Conservation (phyloP, 2,329 filamentous ascomycete genomes). For the Colletotrichum sp. region DNA sequence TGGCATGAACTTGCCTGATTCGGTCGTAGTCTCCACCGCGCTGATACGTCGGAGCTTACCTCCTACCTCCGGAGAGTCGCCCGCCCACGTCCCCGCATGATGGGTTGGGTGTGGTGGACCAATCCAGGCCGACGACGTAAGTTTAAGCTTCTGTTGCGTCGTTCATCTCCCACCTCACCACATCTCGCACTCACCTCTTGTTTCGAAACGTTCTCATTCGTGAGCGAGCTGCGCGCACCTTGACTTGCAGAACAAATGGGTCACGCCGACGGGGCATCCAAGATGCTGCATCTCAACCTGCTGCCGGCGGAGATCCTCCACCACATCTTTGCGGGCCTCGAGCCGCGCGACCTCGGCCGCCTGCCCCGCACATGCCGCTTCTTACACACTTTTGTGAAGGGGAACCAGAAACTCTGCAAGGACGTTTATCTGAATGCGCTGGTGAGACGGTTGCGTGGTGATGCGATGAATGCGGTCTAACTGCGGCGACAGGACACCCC, state of each 20-base stretch:
- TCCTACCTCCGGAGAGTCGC: neutral
- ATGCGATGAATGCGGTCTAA: neutral
- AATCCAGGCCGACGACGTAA: constrained; percentile 5
- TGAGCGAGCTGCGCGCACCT: neutral
- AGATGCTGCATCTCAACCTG: constrained; percentile 10
- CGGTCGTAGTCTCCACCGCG: neutral
- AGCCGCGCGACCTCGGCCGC: constrained; percentile 59
- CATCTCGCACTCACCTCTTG: neutral
- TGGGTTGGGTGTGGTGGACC: neutral
- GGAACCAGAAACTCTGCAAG: constrained; percentile 65
- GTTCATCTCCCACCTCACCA: neutral
- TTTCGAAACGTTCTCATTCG: neutral
- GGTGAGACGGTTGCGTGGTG: constrained; percentile 40
- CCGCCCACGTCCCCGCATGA: neutral
- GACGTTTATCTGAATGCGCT: constrained; percentile 64
- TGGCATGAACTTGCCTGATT: neutral
- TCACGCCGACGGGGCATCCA: neutral
- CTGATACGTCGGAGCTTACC: constrained; percentile 16
- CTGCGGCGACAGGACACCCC: constrained; percentile 32
- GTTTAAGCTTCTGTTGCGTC: constrained; percentile 13
- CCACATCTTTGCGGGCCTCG: constrained; percentile 60
- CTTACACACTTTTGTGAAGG: constrained; percentile 59
- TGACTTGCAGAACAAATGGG: neutral
- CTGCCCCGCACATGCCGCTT: constrained; percentile 56
- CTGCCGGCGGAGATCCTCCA: constrained; percentile 70